phyloP scores from a whole-genome alignment of 345 rosid species.

The Erysimum cheiranthoides region DNA sequence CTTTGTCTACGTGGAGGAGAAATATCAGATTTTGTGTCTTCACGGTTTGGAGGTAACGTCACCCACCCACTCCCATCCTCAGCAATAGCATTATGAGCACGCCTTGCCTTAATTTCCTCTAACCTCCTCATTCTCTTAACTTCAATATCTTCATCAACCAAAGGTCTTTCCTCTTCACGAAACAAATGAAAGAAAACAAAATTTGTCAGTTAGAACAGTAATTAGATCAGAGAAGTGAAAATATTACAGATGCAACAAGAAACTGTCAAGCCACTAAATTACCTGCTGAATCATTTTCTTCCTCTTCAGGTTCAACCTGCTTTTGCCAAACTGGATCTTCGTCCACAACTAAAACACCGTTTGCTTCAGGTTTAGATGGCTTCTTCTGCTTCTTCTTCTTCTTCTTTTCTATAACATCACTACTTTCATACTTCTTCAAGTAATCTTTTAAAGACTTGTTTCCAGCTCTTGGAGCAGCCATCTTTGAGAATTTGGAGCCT shows the following conservation, averaged over 20 bases:
- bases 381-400: conserved; percentile 73
- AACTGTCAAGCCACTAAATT: conserved; percentile 4
- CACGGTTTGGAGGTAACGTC: conserved; percentile 53
- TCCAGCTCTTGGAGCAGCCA: conserved; percentile 52
- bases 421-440: conserved; percentile 70
- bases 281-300: conserved; percentile 78
- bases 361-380: conserved; percentile 50
- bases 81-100: conserved; percentile 67
- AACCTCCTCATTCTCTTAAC: conserved; percentile 85
- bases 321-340: conserved; percentile 96
- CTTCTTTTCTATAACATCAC: conserved; percentile 59
- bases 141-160: conserved; percentile 87
- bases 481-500: conserved; percentile 22
- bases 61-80: conserved; percentile 99
- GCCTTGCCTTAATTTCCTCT: conserved; percentile 66
- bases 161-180: conserved; percentile 79
- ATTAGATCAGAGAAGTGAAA: background rate
- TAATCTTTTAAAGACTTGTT: conserved; percentile 70
- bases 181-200: conserved; percentile 10
- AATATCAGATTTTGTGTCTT: conserved; percentile 50
- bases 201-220: background rate
- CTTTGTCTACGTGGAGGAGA: conserved; percentile 69
- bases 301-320: conserved; percentile 63
- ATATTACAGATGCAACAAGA: background rate
- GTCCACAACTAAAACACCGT: conserved; percentile 78